Conservation (phyloP, 169 alveolate genomes). For the Plasmodium knowlesi region DNA sequence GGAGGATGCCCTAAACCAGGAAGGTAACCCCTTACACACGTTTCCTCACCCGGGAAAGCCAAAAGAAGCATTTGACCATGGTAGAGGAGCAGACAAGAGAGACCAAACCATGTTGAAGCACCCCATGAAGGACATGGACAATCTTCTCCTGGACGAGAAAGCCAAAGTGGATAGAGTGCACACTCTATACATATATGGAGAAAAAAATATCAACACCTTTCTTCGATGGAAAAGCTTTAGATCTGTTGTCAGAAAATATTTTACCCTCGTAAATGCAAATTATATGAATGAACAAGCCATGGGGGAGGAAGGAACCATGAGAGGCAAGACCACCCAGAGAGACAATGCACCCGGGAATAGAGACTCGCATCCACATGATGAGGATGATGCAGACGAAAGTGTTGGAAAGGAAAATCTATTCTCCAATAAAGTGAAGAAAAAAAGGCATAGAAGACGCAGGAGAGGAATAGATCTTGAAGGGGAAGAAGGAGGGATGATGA, state of each 20-base stretch:
- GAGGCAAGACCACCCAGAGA: background rate
- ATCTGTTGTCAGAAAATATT: conserved; percentile 34
- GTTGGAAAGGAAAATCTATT: background rate
- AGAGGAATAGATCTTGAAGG: background rate
- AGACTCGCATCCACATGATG: background rate
- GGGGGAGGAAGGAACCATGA: background rate
- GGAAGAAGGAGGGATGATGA: background rate
- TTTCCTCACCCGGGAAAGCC: background rate
- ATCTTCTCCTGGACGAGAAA: background rate
- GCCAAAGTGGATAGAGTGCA: conserved; percentile 24
- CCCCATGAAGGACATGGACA: conserved; percentile 17
- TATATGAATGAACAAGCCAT: background rate
- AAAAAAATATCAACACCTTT: conserved; percentile 56
- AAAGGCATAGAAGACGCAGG: conserved; percentile 10
- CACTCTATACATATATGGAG: conserved; percentile 66
- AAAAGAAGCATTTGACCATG: background rate
- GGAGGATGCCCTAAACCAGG: background rate
- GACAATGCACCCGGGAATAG: background rate
- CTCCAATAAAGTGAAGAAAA: conserved; percentile 8
- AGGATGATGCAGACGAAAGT: background rate
- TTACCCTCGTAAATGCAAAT: conserved; percentile 10
- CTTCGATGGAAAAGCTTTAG: conserved; percentile 58
- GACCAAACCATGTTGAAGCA: background rate
- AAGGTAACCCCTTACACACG: background rate
- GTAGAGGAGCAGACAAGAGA: background rate